phyloP scores from a whole-genome alignment of 2,329 filamentous ascomycete species.

The Alternaria rosae region DNA sequence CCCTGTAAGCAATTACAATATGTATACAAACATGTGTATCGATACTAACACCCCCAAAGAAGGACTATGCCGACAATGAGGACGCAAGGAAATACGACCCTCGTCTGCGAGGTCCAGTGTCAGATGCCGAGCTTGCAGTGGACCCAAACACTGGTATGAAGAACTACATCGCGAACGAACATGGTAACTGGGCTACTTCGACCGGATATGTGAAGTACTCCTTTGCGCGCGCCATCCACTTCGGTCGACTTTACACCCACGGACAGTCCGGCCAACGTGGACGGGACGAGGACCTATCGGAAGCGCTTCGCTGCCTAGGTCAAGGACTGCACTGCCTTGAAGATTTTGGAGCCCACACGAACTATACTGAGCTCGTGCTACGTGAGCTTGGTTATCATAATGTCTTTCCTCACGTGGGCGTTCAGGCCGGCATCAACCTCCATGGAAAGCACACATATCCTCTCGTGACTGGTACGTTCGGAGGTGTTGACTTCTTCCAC shows the following conservation, averaged over 20 bases:
- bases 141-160: conserved; percentile 76
- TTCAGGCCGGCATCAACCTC: conserved; percentile 55
- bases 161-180: conserved; percentile 96
- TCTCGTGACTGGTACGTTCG: conserved; percentile 63
- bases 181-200: conserved; percentile 87
- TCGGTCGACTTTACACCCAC: conserved; percentile 56
- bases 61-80: conserved; percentile 65
- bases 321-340: conserved; percentile 63
- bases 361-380: conserved; percentile 62
- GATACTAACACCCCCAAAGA: conserved; percentile 15
- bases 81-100: conserved; percentile 85
- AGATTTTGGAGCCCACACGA: conserved; percentile 64
- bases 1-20: conserved; percentile 15
- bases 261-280: conserved; percentile 52
- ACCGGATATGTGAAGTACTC: conserved; percentile 74
- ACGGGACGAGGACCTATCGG: conserved; percentile 55
- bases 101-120: conserved; percentile 80
- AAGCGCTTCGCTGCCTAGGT: conserved; percentile 60
- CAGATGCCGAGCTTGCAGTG: conserved; percentile 54
- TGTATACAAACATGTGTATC: background rate
- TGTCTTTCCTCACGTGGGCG: conserved; percentile 62
- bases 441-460: conserved; percentile 59
- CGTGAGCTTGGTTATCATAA: conserved; percentile 59
- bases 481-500: conserved; percentile 60
- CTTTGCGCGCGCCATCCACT: conserved; percentile 58